A percentile compares a stretch with the other conserved stretches of the same genome.
Conservation (phyloP, 345 rosid species). For the Combretum micranthum region DNA sequence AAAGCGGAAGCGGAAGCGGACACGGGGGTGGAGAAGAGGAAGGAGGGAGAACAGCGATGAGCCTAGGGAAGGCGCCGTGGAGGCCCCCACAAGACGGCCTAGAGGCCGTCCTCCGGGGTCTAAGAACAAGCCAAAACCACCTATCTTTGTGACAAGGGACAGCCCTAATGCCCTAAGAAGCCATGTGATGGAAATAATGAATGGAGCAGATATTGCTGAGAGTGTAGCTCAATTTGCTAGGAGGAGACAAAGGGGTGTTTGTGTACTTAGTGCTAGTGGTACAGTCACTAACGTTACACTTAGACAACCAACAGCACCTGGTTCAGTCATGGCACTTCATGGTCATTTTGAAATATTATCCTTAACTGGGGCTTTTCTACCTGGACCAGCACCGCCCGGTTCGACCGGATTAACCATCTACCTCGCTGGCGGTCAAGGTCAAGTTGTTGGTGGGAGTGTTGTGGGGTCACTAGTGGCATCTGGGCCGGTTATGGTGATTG, state of each 20-base stretch:
- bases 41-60: slow-evolving; percentile 27
- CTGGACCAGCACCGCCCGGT: slow-evolving; percentile 43
- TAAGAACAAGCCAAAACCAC: slow-evolving; percentile 43
- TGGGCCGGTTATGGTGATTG: slow-evolving; percentile 41
- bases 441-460: slow-evolving; percentile 47
- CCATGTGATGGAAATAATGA: slow-evolving; percentile 36
- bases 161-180: slow-evolving; percentile 46
- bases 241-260: slow-evolving; percentile 39
- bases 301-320: slow-evolving; percentile 39
- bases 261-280: slow-evolving; percentile 43
- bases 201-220: slow-evolving; percentile 40
- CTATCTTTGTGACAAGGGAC: slow-evolving; percentile 41
- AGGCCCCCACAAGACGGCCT: slow-evolving; percentile 27
- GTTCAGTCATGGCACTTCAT: slow-evolving; percentile 36
- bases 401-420: slow-evolving; percentile 39
- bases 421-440: slow-evolving; percentile 46
- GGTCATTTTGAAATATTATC: slow-evolving; percentile 45
- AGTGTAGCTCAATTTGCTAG: slow-evolving; percentile 41
- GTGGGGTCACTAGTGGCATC: slow-evolving; percentile 38
- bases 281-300: slow-evolving; percentile 40
- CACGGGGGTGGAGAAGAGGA: slow-evolving; percentile 22
- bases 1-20: not conserved
- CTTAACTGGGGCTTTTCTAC: slow-evolving; percentile 37
- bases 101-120: slow-evolving; percentile 46
- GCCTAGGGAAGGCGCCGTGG: slow-evolving; percentile 34